Percentiles rank a stretch among this genome's conserved stretches.
phyloP scores from a whole-genome alignment of 805 yeast species.

The Starmerella roubikii region DNA sequence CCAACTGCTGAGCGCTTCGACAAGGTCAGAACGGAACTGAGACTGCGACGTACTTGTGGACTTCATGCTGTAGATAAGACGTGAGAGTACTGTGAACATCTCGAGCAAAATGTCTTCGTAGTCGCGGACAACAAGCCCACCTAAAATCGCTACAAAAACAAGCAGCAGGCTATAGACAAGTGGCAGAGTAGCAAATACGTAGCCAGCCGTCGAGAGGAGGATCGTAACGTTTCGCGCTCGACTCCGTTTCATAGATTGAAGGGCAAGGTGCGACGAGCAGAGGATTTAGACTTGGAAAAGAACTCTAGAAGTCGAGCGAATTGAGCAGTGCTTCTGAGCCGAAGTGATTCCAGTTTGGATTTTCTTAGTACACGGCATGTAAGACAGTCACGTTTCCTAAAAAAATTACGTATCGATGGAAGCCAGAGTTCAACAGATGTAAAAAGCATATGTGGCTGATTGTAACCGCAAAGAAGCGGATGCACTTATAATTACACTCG shows the following conservation, averaged over 20 bases:
- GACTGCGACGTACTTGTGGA: neutral
- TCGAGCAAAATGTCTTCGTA: neutral
- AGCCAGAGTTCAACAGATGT: no score
- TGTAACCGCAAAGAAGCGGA: no score
- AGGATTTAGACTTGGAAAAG: no score
- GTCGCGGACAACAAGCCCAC: neutral
- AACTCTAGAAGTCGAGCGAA: no score
- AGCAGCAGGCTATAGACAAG: neutral
- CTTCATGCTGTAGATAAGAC: neutral
- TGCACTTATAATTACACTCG: no score
- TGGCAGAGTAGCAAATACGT: slow-evolving; percentile 1
- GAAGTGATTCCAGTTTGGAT: no score
- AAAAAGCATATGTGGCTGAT: no score
- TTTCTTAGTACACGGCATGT: no score
- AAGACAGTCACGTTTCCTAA: no score
- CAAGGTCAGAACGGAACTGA: neutral
- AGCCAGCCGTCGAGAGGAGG: neutral
- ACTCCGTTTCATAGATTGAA: neutral
- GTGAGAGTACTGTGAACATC: slow-evolving; percentile 3
- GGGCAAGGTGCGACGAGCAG: no score
- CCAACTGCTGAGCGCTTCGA: slow-evolving; percentile 18
- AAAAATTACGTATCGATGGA: no score
- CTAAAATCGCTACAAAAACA: neutral
- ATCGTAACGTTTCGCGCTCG: neutral
- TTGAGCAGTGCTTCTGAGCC: no score